Evolutionary conservation across 2,329 filamentous ascomycete genomes (phyloP), one percentile per base, ranked within the genome.

Genomic region (Dactylellina drechsleri): DNA sequence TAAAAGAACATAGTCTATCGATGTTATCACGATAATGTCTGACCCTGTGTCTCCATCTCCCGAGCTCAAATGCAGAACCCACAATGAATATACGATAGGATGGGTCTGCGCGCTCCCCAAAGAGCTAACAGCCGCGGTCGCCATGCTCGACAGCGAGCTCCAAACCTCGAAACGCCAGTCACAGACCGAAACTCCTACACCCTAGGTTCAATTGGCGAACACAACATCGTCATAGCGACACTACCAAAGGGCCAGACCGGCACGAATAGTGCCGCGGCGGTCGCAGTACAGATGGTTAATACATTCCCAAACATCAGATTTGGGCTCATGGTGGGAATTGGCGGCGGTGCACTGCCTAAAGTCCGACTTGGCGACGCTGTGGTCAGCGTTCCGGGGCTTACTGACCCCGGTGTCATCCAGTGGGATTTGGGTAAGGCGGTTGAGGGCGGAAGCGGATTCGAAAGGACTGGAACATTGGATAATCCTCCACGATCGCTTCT

Each of bases 231-330:
- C 13, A 70, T 70, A 5, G 58, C 47, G 18, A 56, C 49, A 43
- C 43, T 70, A 12, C 57, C 66, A 2, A 43, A 53, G 16, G 66
- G 66, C 16, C 10, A 26, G 26, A 52, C 40, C 6, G 66, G 66
- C 12, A 49, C 57, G 6, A 79, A 18, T 58, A 79, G 31, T 73
- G 65, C 56, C 2, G 41, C 65, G 4, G 56, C 78, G 15, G 58
- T 56, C 1, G 65, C 54, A 4, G 20, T 26, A 45, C 26, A 36
- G 41, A 67, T 67, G 65, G 26, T 45, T 7, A 50, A 16, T 5
- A 52, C 57, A 4, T 66, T 66, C 41, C 47, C 65, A 1, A 36
- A 43, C 20, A 60, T 60, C 7, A 58, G 54, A 31, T 60, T 67
- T 31, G 56, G 56, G 15, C 47, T 66, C 16, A n/a, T 67, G 40